Evolutionary conservation across 208 protist species (phyloP), one percentile per base, ranked within the genome.

Genomic region (Leishmania lainsoni): DNA sequence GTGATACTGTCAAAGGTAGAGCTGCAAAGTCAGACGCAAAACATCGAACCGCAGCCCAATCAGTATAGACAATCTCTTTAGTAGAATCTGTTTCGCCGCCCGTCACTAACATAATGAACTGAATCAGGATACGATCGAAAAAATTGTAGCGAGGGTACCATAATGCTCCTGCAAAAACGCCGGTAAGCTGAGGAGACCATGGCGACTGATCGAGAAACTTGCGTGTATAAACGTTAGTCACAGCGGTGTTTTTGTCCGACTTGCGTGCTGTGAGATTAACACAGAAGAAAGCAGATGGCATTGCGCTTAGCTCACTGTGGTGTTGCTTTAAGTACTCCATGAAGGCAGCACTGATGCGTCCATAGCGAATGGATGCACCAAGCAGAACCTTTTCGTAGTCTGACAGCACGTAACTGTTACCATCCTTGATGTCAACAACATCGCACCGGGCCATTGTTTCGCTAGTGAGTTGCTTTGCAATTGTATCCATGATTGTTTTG

Each of bases 241-340:
- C 61, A 22, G 78, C 56, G n/a, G 83, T 83, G 48, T 51, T 39
- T 35, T 83, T 83, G 73, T 83, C 56, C 8, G 5, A 17, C 74
- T 86, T 86, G 8, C 79, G 63, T 10, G 83, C 83, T n/a, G 75
- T 80, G 39, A 86, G 49, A 69, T 86, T 83, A 1, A 86, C 78
- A 3, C 69, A 63, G 65, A 83, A 83, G 32, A 86, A 86, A 32
- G 83, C 83, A 42, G 83, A 75, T 12, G 72, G 72, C 45, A 82
- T 78, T 1, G 65, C 35, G 54, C 75, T 77, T 3, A 86, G 73
- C n/a, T 72, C 58, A 66, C 66, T 12, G 4, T 29, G 26, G 49
- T 86, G 68, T 16, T 83, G 71, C 52, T 39, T 20, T 1, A 82
- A 56, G 61, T 83, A 86, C 2, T 29, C 12, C 20, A 49, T 14